phyloP scores from a whole-genome alignment of 75 land plant species.

The Isoetes taiwanensis region DNA sequence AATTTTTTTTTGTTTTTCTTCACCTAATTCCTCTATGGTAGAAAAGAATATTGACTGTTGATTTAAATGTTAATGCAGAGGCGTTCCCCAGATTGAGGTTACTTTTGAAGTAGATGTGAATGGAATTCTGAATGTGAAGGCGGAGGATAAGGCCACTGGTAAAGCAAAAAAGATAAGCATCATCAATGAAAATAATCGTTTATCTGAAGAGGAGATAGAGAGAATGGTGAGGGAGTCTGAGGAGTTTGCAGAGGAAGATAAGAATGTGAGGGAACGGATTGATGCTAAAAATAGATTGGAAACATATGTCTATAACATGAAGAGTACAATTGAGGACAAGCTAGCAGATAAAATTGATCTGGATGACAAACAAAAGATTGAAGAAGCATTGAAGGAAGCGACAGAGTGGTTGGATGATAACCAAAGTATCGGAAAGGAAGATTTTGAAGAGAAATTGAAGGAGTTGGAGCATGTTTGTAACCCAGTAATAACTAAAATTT shows the following conservation, averaged over 20 bases:
- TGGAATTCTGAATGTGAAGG: background rate
- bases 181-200: background rate
- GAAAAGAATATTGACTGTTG: too few relatives aligned
- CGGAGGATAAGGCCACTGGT: conserved; percentile 7
- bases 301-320: conserved; percentile 4
- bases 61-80: background rate
- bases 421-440: background rate
- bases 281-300: background rate
- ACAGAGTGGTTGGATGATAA: conserved; percentile 1
- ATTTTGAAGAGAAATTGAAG: conserved; percentile 3
- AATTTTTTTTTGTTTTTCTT: too few relatives aligned
- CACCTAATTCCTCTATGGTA: too few relatives aligned
- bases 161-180: conserved; percentile 1
- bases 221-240: background rate
- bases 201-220: conserved; percentile 1
- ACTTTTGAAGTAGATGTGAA: background rate
- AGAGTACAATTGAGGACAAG: conserved; percentile 4
- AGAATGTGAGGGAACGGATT: background rate
- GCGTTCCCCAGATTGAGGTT: conserved; percentile 6
- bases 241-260: conserved; percentile 4
- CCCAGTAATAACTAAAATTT: background rate
- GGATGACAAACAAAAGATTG: conserved; percentile 6
- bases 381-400: background rate
- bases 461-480: conserved; percentile 1
- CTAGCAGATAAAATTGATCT: too few relatives aligned